These are phyloP conservation scores for Sutorius eximius DNA, from an alignment of 1,284 basidiomycete species.

Conservation along the genomic window DNA sequence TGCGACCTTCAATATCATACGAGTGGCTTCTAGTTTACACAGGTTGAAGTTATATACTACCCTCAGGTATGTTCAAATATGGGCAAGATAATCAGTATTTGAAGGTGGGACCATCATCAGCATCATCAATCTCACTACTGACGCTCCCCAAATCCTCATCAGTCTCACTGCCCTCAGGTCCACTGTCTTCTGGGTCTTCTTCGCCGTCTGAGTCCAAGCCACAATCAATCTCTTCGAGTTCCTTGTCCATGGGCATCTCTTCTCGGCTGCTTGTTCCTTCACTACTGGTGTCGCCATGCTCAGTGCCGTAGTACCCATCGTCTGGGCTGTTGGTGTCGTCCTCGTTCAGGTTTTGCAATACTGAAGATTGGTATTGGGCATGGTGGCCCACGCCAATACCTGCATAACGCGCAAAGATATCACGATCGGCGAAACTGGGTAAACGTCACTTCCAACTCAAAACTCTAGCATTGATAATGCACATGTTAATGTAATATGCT, in stretches of 20 bases:
- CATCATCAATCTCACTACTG: neutral
- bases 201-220: too few species aligned
- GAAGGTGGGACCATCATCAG: neutral
- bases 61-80: too few species aligned
- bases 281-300: neutral
- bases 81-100: too few species aligned
- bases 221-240: neutral
- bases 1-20: too few species aligned
- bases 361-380: neutral
- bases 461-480: neutral
- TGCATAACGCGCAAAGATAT: neutral
- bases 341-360: neutral
- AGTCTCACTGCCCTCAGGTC: neutral
- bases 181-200: neutral
- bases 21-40: too few species aligned
- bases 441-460: neutral
- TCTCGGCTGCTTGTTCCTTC: neutral
- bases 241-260: neutral
- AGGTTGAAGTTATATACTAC: too few species aligned
- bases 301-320: neutral
- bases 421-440: neutral
- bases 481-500: neutral
- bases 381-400: neutral
- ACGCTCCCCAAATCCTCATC: neutral
- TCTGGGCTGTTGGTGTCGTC: neutral